Conservation (phyloP, 169 alveolate genomes). For the Plasmodium sp. region DNA sequence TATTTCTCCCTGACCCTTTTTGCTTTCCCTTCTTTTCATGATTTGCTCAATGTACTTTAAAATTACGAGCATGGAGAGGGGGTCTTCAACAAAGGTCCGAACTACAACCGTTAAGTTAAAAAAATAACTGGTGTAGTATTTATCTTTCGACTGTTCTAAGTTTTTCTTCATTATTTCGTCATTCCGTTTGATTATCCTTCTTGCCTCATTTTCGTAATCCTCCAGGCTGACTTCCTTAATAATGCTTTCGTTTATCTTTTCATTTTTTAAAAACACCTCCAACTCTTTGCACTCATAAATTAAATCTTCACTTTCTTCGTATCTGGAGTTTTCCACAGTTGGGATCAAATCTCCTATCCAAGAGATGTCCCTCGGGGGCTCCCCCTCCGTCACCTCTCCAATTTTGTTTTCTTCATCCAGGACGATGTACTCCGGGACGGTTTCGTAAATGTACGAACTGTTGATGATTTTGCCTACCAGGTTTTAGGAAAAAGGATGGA, state of each 20-base stretch:
- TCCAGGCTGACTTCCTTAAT: conserved; percentile 6
- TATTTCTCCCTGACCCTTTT: conserved; percentile 8
- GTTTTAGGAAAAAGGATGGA: background rate
- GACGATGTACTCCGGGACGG: conserved; percentile 42
- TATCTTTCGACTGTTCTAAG: conserved; percentile 17
- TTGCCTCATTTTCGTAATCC: conserved; percentile 11
- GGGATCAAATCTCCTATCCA: background rate
- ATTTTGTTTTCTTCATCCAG: background rate
- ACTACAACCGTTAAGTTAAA: conserved; percentile 38
- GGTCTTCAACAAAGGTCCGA: conserved; percentile 41
- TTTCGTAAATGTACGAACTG: conserved; percentile 49
- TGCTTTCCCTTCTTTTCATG: conserved; percentile 41
- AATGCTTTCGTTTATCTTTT: conserved; percentile 14
- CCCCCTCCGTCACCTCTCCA: background rate
- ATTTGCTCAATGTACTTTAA: conserved; percentile 46
- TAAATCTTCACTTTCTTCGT: conserved; percentile 20
- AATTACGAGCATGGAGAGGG: conserved; percentile 29
- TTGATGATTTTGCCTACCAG: conserved; percentile 36
- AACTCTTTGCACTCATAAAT: conserved; percentile 27
- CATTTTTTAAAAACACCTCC: conserved; percentile 32
- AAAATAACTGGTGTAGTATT: conserved; percentile 56
- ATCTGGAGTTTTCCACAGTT: conserved; percentile 4
- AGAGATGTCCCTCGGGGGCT: background rate
- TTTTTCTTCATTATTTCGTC: conserved; percentile 52
- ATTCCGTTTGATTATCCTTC: conserved; percentile 11